phyloP scores from a whole-genome alignment of 495 filamentous ascomycete genomes.

The Lasiosphaeris hirsuta region DNA sequence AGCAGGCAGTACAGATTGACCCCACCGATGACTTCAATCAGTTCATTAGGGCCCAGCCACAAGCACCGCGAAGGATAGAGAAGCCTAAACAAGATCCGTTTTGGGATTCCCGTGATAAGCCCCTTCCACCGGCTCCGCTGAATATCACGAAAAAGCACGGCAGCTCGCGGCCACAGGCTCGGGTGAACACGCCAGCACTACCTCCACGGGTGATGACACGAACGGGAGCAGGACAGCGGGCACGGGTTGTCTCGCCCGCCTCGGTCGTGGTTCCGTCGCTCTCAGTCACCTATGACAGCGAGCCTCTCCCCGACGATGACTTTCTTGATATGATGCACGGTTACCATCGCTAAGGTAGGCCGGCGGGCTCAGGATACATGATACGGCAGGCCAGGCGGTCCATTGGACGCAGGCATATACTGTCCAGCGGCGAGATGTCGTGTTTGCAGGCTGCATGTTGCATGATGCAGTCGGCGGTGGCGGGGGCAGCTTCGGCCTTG shows the following conservation, averaged over 20 bases:
- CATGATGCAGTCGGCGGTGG: no score
- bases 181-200: background rate
- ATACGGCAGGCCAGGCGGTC: no score
- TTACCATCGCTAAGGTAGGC: background rate
- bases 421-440: no score
- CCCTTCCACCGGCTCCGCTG: no score
- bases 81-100: background rate
- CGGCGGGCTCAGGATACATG: no score
- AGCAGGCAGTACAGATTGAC: background rate
- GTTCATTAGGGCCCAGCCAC: background rate
- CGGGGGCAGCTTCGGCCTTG: no score
- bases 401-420: background rate
- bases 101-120: background rate
- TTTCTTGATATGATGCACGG: constrained; percentile 2
- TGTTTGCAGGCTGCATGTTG: no score
- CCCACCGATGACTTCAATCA: constrained; percentile 3
- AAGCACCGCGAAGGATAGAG: background rate
- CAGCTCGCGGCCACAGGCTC: no score
- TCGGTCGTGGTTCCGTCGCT: background rate
- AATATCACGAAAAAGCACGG: no score
- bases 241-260: background rate
- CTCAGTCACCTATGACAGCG: background rate
- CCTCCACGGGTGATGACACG: background rate
- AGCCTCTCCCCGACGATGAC: background rate
- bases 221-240: background rate